Evolutionary conservation across 2,329 filamentous ascomycete species (phyloP).

Genomic region (Colletotrichum horii): DNA sequence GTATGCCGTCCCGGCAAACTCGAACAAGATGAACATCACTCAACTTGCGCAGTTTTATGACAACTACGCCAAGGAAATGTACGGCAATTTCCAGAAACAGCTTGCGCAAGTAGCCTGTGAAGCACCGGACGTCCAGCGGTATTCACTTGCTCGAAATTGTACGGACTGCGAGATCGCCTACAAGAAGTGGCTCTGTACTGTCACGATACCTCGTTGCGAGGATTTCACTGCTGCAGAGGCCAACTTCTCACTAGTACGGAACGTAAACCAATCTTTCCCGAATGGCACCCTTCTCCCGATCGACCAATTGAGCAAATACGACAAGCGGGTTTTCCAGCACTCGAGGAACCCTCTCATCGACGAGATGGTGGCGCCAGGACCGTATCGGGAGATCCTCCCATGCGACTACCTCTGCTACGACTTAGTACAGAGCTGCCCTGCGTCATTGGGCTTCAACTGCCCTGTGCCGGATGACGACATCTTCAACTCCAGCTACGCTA

Average conservation of each 20-base stretch:
- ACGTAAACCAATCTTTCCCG: slow-evolving; percentile 72
- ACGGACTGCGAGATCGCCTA: slow-evolving; percentile 79
- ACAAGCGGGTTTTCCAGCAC: slow-evolving; percentile 48
- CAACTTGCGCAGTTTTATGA: slow-evolving; percentile 79
- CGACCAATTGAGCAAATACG: slow-evolving; percentile 32
- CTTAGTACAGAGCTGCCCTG: slow-evolving; percentile 84
- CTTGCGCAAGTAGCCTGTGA: slow-evolving; percentile 88
- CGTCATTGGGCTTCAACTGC: slow-evolving; percentile 77
- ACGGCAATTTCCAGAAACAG: slow-evolving; percentile 79
- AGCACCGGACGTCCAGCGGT: slow-evolving; percentile 72
- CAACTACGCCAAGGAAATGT: slow-evolving; percentile 70
- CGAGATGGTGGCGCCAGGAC: slow-evolving; percentile 73
- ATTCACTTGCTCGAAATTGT: slow-evolving; percentile 82
- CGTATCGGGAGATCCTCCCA: slow-evolving; percentile 91
- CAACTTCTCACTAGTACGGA: slow-evolving; percentile 59
- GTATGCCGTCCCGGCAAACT: slow-evolving; percentile 88
- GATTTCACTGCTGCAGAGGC: slow-evolving; percentile 70
- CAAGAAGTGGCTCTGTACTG: slow-evolving; percentile 93
- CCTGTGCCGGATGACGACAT: slow-evolving; percentile 50
- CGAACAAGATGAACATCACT: slow-evolving; percentile 60
- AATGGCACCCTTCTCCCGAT: slow-evolving; percentile 65
- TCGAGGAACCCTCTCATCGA: slow-evolving; percentile 81
- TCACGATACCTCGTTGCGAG: slow-evolving; percentile 89
- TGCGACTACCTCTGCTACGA: slow-evolving; percentile 89
- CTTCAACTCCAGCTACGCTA: slow-evolving; percentile 53